Evolutionary conservation across 2,329 filamentous ascomycete genomes (phyloP), one percentile per base, ranked within the genome.

Genomic region (Phyllosticta citrichinensis): DNA sequence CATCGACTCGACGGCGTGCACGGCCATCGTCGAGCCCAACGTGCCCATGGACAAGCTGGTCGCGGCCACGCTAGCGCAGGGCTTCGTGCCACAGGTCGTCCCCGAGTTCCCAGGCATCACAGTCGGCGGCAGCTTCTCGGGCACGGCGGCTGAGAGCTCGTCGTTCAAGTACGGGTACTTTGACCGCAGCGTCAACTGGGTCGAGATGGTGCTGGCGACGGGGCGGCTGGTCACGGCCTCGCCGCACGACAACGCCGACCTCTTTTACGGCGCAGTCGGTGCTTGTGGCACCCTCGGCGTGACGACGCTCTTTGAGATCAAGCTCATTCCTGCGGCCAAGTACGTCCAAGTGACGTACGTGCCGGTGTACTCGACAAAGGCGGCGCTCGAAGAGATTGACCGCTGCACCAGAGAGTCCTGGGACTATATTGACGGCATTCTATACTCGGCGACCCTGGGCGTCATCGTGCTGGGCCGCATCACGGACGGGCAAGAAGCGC

Each of bases 41-140:
- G 86, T 88, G 6, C 76, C 84, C 1, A 87, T 89, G 84, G 85
- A 87, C 64, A 71, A 71, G 0, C 79, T 89, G 8, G 80, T 87
- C 12, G 78, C 80, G 58, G 81, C 80, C 3, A 83, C 84, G 0
- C 66, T 85, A n/a, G 71, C 75, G 20, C 72, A 81, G 58, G 79
- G 79, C 1, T 74, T 88, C 1, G 75, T 88, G 2, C 85, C 86
- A 0, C 81, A 83, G 0, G 84, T 89, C 0, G 85, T 88, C 5
- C 87, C 87, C 81, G 86, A 88, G 68, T 87, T 88, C 62, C 85
- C 84, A 2, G 85, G 84, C n/a, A 89, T 88, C 68, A 89, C 86
- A 1, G 83, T 82, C 5, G 86, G 86, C 24, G 86, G 86, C 40
- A 85, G 83, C 2, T 88, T 86, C 70, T 82, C 83, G 53, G 87